Conservation (phyloP, 257 asterid genomes). For the Salvia rosmarinus region DNA sequence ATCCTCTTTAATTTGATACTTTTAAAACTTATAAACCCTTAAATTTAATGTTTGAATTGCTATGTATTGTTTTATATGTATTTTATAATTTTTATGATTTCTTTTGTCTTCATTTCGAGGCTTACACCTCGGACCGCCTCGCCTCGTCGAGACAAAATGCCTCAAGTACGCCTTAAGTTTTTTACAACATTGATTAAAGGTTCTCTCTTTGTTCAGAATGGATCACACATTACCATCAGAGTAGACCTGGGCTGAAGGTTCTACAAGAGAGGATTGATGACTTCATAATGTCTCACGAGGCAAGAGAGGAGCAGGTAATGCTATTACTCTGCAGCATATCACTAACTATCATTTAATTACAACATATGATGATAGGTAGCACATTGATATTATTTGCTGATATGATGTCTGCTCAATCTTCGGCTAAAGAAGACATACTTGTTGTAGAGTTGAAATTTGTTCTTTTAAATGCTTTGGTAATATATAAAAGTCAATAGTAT, state of each 20-base stretch:
- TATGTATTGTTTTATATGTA: no score
- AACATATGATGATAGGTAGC: constrained; percentile 4
- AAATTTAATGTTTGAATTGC: no score
- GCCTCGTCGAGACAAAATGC: no score
- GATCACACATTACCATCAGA: constrained; percentile 68
- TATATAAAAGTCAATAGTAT: background rate
- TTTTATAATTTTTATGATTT: no score
- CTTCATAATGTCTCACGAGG: constrained; percentile 77
- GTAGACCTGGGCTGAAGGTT: constrained; percentile 73
- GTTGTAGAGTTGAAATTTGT: background rate
- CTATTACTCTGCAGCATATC: background rate
- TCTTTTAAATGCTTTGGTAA: background rate
- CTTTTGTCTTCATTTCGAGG: no score
- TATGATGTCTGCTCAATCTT: background rate
- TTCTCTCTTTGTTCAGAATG: constrained; percentile 62
- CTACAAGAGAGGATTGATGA: constrained; percentile 89
- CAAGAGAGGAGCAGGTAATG: constrained; percentile 71
- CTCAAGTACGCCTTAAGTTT: no score
- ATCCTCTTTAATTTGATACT: no score
- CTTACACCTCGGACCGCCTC: no score
- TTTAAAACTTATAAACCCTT: no score
- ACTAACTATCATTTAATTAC: background rate
- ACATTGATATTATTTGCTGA: background rate
- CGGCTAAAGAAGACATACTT: background rate
- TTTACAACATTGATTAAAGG: no score